Conservation (phyloP, 2,329 filamentous ascomycete genomes). For the Fusarium aywerte region DNA sequence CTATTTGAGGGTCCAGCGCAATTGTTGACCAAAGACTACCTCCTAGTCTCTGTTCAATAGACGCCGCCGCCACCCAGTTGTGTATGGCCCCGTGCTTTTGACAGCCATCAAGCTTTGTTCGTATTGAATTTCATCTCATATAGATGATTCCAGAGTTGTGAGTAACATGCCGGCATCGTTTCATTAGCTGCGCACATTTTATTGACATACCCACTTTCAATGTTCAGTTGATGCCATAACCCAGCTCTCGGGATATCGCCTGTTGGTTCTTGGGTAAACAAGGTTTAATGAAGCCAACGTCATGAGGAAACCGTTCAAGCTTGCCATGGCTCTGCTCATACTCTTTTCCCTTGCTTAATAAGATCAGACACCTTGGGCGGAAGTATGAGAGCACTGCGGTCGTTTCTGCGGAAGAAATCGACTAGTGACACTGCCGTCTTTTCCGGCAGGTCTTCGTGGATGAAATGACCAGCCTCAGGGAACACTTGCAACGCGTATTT, state of each 20-base stretch:
- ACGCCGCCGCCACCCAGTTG: conserved; percentile 17
- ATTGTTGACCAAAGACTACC: conserved; percentile 6
- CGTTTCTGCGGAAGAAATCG: conserved; percentile 93
- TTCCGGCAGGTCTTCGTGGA: conserved; percentile 93
- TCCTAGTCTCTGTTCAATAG: conserved; percentile 26
- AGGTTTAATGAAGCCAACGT: conserved; percentile 18
- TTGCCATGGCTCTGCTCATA: conserved; percentile 51
- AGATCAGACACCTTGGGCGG: conserved; percentile 91
- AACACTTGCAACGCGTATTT: conserved; percentile 97
- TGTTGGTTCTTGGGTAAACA: conserved; percentile 6
- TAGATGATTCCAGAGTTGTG: not conserved
- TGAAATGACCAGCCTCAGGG: conserved; percentile 94
- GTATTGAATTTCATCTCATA: not conserved
- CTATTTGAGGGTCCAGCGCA: conserved; percentile 33
- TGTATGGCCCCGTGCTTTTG: conserved; percentile 1
- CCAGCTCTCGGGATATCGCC: not conserved
- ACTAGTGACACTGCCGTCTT: conserved; percentile 86
- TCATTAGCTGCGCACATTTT: conserved; percentile 10
- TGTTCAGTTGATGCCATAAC: not conserved
- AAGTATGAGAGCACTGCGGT: conserved; percentile 83
- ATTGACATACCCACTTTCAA: conserved; percentile 11
- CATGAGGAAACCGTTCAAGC: conserved; percentile 1
- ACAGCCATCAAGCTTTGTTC: conserved; percentile 7
- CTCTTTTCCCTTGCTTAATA: conserved; percentile 69
- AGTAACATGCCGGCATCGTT: not conserved